A percentile compares a stretch with the other conserved stretches of the same genome.
These are phyloP conservation scores for Martensiomyces pterosporus DNA, from an alignment of 192 early-diverging fungal species.

Conservation along the genomic window DNA sequence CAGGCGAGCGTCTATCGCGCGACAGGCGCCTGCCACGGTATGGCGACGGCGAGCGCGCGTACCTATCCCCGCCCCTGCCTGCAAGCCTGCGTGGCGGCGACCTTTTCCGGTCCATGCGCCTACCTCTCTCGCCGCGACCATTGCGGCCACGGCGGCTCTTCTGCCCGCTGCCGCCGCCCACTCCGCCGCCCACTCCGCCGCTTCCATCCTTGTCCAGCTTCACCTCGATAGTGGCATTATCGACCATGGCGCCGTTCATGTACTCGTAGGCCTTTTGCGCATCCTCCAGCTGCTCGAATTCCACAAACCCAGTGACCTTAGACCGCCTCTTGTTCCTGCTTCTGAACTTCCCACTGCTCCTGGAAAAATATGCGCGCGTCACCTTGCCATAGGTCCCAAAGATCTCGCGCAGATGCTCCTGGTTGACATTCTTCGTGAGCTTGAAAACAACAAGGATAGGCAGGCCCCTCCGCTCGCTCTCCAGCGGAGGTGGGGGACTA, in stretches of 20 bases:
- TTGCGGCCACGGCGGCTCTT: too few relatives aligned
- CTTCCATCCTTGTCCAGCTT: background rate
- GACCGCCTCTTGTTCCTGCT: background rate
- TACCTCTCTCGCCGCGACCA: background rate
- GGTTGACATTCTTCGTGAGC: background rate
- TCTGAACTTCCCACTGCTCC: background rate
- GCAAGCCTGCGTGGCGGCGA: background rate
- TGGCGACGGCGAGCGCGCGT: slow-evolving; percentile 35
- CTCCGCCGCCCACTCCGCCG: background rate
- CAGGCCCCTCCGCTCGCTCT: too few relatives aligned
- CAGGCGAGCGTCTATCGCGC: slow-evolving; percentile 22
- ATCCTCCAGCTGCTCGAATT: background rate
- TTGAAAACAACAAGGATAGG: slow-evolving; percentile 7
- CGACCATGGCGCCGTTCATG: slow-evolving; percentile 35
- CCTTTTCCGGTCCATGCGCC: background rate
- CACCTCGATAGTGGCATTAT: slow-evolving; percentile 3
- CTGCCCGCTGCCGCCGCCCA: background rate
- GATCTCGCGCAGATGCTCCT: slow-evolving; percentile 25
- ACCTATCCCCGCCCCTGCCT: too few relatives aligned
- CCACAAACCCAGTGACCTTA: background rate
- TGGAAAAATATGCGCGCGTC: background rate
- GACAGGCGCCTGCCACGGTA: slow-evolving; percentile 12
- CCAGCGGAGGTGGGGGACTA: too few relatives aligned
- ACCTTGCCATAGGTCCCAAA: slow-evolving; percentile 20
- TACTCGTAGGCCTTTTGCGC: slow-evolving; percentile 22